Base-by-base conservation (phyloP, 352 stramenopile species). In the Phytophthora cactorum region DNA sequence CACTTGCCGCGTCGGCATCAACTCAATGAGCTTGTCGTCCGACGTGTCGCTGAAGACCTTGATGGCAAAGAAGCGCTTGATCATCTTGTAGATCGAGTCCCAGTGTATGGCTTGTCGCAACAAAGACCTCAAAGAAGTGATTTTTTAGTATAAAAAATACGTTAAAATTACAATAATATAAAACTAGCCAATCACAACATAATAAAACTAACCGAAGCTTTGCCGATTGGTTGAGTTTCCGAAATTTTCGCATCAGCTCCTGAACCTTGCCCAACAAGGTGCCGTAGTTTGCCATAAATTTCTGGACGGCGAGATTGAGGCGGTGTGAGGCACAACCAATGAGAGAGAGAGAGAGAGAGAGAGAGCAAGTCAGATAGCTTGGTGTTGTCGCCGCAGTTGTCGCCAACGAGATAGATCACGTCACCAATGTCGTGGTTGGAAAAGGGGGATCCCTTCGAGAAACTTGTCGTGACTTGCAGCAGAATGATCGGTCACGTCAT, bases 31-130 rank as follows among this genome's bases (percentile, higher is more conserved):
- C 22, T 44, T 28, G 11, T 58, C 47, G 10, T 56, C 28, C 25
- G 15, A 32, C 15, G 53, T 38, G 27, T 60, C 27, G 0, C 51
- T 25, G 53, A 59, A 41, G 27, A 52, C 28, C 39, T 43, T 60
- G 39, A 53, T 39, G 0, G 54, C 43, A 27, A 34, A 61, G 14
- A 52, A 52, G 17, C 29, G 43, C 28, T 60, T 60, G 14, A 52
- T 15, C 39, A 52, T 60, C 39, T 60, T 52, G 41, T 52, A 41
- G 0, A 28, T 52, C 14, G 41, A 60, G 39, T 60, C 52, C 53
- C 41, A 61, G 27, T 28, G 54, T 12, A 41, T 61, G 8, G 10
- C 10, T 52, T 52, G 45, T 10, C 45, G 17, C 45, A 52, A 8
- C 25, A 0, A 25, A 14, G 45, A 22, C 22, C 22, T 34, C 22